Evolutionary conservation across 208 protist genomes (phyloP).

Genomic region (Histomonas meleagridis): DNA sequence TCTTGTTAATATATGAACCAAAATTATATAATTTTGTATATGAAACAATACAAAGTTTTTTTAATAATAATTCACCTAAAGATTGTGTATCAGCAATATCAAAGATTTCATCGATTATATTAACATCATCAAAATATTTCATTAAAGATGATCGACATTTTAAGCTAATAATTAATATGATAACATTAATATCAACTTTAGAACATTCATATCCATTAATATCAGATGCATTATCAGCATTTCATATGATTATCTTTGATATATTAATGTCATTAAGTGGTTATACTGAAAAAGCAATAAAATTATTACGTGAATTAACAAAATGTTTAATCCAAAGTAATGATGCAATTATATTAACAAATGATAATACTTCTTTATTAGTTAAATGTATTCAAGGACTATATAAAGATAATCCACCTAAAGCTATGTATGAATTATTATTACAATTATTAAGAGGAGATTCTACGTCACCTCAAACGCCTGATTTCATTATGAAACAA

Average conservation of each 20-base stretch:
- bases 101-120: too few relatives aligned
- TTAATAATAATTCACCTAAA: too few relatives aligned
- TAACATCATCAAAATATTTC: too few relatives aligned
- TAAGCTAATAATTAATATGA: too few relatives aligned
- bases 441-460: neutral
- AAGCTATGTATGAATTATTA: neutral
- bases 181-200: too few relatives aligned
- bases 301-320: neutral
- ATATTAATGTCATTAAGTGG: neutral
- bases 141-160: too few relatives aligned
- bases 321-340: neutral
- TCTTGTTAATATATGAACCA: too few relatives aligned
- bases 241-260: neutral
- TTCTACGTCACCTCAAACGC: neutral
- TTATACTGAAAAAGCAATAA: too few relatives aligned
- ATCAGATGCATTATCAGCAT: neutral
- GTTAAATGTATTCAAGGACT: neutral
- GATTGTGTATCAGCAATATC: too few relatives aligned
- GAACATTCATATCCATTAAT: too few relatives aligned
- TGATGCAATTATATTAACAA: neutral
- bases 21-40: too few relatives aligned
- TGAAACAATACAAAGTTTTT: too few relatives aligned
- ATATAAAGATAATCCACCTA: neutral
- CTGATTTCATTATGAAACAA: neutral
- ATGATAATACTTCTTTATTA: neutral